Conservation (phyloP, 2,329 filamentous ascomycete species). For the Tolypocladium inflatum region DNA sequence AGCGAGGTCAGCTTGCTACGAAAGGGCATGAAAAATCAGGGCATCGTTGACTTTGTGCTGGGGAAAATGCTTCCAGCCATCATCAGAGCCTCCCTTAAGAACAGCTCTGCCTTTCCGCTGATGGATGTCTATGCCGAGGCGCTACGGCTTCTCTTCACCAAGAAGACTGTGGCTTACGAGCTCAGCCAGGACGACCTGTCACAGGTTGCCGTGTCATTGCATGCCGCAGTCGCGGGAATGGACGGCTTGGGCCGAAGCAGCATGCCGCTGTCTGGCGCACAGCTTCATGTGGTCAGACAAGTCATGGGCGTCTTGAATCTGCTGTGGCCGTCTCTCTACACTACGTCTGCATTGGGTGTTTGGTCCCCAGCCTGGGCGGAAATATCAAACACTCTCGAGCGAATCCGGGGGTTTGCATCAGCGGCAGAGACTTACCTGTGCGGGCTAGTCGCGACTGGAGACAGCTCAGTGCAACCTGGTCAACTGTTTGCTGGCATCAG, state of each 20-base stretch:
- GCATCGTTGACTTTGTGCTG: conserved; percentile 37
- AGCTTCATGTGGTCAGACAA: conserved; percentile 18
- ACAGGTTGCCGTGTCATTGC: conserved; percentile 22
- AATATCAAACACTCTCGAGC: conserved; percentile 7
- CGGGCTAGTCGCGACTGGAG: conserved; percentile 8
- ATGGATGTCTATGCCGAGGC: conserved; percentile 41
- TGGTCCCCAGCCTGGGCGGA: conserved; percentile 10
- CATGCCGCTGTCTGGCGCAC: conserved; percentile 9
- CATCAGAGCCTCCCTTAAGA: conserved; percentile 26
- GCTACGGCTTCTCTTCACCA: conserved; percentile 24
- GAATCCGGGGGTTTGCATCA: conserved; percentile 8
- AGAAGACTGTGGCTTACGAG: conserved; percentile 24
- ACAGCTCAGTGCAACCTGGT: conserved; percentile 7
- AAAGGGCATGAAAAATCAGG: conserved; percentile 35
- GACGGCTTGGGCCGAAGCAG: conserved; percentile 11
- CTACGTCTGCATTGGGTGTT: conserved; percentile 7
- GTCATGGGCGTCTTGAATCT: conserved; percentile 17
- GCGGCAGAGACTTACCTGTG: conserved; percentile 10
- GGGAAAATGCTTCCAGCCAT: conserved; percentile 46
- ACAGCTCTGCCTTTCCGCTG: conserved; percentile 33
- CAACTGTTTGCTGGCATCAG: conserved; percentile 13
- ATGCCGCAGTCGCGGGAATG: conserved; percentile 18
- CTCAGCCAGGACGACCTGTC: conserved; percentile 22
- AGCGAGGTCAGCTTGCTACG: conserved; percentile 36
- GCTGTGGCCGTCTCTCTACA: conserved; percentile 19